Conservation (phyloP, 306 rosid species). For the Cicer pinnatifidum region DNA sequence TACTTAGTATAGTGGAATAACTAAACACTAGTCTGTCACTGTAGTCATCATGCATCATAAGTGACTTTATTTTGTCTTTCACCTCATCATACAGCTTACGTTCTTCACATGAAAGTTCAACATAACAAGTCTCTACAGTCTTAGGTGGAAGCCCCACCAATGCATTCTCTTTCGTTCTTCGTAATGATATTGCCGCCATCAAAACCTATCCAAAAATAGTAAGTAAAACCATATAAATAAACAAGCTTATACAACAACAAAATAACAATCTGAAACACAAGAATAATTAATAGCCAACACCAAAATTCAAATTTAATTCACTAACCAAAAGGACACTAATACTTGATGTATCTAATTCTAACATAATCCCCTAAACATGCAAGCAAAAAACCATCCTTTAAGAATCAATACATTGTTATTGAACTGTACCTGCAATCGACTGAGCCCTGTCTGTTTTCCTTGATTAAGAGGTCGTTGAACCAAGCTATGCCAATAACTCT, state of each 20-base stretch:
- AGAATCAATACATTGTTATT: neutral
- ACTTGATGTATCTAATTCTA: neutral
- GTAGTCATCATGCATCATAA: slow-evolving; percentile 40
- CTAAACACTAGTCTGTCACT: slow-evolving; percentile 41
- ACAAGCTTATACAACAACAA: slow-evolving; percentile 10
- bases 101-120: slow-evolving; percentile 74
- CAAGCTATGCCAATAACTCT: slow-evolving; percentile 67
- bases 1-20: slow-evolving; percentile 62
- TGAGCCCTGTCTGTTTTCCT: slow-evolving; percentile 54
- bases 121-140: slow-evolving; percentile 61
- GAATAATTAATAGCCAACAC: neutral
- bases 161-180: slow-evolving; percentile 73
- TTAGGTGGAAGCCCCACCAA: slow-evolving; percentile 72
- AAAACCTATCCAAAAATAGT: slow-evolving; percentile 51
- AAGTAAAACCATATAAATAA: slow-evolving; percentile 11
- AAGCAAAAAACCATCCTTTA: neutral
- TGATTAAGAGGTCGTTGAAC: slow-evolving; percentile 75
- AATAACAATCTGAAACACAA: neutral
- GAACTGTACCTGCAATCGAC: slow-evolving; percentile 74
- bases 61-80: slow-evolving; percentile 53
- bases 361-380: neutral
- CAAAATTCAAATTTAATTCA: neutral
- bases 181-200: slow-evolving; percentile 75
- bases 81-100: slow-evolving; percentile 66
- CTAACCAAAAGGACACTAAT: neutral